These are phyloP conservation scores for Rhynchospora breviuscula DNA, from an alignment of 176 grass and related monocot genomes.

Conservation along the genomic window DNA sequence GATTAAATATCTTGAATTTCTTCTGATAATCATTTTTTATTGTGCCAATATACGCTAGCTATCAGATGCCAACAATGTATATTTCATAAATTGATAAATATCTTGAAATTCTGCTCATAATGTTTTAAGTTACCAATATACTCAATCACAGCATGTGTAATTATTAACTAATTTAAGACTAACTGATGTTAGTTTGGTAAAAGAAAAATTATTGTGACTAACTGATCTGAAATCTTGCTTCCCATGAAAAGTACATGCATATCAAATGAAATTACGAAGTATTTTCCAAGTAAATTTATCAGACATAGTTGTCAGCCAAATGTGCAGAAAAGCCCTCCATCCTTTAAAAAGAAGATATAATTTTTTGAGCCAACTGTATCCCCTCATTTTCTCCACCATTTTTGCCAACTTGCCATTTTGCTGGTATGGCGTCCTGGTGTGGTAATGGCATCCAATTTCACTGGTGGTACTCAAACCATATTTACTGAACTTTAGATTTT, in stretches of 20 bases:
- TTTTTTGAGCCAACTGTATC: background rate
- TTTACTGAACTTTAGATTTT: background rate
- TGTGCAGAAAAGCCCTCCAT: background rate
- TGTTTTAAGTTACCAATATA: no score
- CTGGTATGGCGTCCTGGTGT: background rate
- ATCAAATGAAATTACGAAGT: no score
- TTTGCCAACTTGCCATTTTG: background rate
- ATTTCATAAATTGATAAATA: no score
- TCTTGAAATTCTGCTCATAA: no score
- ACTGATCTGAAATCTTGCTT: no score
- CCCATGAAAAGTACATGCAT: no score
- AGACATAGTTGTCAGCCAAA: background rate
- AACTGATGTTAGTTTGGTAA: no score
- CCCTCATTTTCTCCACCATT: background rate
- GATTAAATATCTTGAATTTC: background rate
- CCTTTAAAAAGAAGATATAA: no score
- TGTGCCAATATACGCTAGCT: background rate
- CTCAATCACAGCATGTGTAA: no score
- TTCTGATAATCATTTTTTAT: background rate
- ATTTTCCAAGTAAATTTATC: background rate
- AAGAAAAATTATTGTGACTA: no score
- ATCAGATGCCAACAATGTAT: background rate
- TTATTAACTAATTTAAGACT: no score
- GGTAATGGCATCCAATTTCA: background rate
- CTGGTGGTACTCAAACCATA: background rate